Percentiles rank a stretch among this genome's conserved stretches.
These are phyloP conservation scores for Paspalum notatum DNA, from an alignment of 176 grass and related monocot species.

Conservation along the genomic window DNA sequence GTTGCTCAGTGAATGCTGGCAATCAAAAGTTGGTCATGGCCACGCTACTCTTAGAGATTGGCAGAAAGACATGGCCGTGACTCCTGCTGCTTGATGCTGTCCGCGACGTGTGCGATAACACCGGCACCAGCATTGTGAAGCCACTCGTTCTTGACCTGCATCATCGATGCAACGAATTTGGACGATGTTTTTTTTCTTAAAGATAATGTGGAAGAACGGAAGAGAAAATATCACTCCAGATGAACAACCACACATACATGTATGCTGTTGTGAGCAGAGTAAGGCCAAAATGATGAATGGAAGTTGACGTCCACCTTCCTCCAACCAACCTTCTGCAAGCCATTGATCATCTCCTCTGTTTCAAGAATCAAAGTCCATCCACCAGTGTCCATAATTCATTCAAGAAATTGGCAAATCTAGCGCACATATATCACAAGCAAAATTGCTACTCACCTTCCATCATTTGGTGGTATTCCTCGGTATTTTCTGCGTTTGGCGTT, in stretches of 20 bases:
- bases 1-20: background rate
- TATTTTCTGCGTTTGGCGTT: conserved; percentile 65
- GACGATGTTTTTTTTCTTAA: background rate
- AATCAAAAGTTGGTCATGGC: background rate
- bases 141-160: conserved; percentile 85
- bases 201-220: background rate
- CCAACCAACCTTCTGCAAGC: conserved; percentile 87
- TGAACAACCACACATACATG: conserved; percentile 49
- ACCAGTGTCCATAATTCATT: background rate
- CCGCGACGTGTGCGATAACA: conserved; percentile 68
- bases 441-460: conserved; percentile 62
- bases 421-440: background rate
- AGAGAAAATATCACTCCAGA: background rate
- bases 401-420: background rate
- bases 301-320: conserved; percentile 94
- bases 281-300: conserved; percentile 72
- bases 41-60: conserved; percentile 44
- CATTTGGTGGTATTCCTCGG: conserved; percentile 65
- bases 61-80: conserved; percentile 45
- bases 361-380: background rate
- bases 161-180: background rate
- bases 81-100: conserved; percentile 71
- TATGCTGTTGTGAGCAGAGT: conserved; percentile 88
- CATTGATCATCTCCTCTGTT: conserved; percentile 85
- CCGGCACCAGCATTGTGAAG: conserved; percentile 73